Conservation (phyloP, 2,329 filamentous ascomycete genomes). For the Aspergillus japonicus region DNA sequence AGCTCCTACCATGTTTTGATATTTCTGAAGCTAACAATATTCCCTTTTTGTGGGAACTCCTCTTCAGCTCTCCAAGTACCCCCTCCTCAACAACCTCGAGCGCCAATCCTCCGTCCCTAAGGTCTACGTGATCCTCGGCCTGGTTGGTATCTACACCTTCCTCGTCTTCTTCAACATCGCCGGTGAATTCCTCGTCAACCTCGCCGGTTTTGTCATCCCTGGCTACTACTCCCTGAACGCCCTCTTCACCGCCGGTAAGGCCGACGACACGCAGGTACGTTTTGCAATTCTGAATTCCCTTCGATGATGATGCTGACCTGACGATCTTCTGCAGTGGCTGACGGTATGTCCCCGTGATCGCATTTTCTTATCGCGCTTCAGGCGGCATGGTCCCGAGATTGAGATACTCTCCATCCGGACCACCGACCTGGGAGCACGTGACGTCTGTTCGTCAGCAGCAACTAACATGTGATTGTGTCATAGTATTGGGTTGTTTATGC, state of each 20-base stretch:
- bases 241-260: conserved; percentile 59
- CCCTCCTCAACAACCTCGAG: conserved; percentile 66
- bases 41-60: conserved; percentile 4
- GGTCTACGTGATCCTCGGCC: conserved; percentile 65
- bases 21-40: conserved; percentile 17
- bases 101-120: conserved; percentile 67
- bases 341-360: conserved; percentile 46
- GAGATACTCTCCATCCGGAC: not conserved
- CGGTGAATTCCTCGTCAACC: conserved; percentile 67
- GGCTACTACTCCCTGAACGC: conserved; percentile 67
- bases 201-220: conserved; percentile 64
- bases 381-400: not conserved
- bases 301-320: conserved; percentile 11
- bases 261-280: conserved; percentile 65
- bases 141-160: conserved; percentile 67
- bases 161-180: conserved; percentile 71
- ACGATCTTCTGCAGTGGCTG: conserved; percentile 53
- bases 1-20: conserved; percentile 5
- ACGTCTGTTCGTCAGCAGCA: conserved; percentile 13
- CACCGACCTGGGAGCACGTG: conserved; percentile 23
- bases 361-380: conserved; percentile 8
- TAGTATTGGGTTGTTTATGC: conserved; percentile 69
- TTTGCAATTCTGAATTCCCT: not conserved
- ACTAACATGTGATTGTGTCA: conserved; percentile 19
- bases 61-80: conserved; percentile 64